Evolutionary conservation across 2,329 filamentous ascomycete genomes (phyloP).

Genomic region (Sporothrix mexicana): DNA sequence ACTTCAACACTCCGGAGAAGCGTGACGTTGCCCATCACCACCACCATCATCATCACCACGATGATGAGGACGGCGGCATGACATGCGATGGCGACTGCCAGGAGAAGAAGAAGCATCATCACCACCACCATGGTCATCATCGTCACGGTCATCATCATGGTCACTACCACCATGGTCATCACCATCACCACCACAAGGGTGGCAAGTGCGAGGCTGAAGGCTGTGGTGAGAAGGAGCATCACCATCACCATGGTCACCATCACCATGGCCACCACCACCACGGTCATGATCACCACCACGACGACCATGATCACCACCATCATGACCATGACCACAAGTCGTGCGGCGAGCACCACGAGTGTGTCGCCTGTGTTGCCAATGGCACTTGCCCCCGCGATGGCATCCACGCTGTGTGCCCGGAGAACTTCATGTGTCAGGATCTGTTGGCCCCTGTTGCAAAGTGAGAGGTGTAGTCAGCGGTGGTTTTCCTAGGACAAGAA

Average conservation of each 20-base stretch:
- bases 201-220: constrained; percentile 2
- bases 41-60: constrained; percentile 22
- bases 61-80: constrained; percentile 18
- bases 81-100: constrained; percentile 15
- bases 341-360: constrained; percentile 38
- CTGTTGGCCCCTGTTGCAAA: background rate
- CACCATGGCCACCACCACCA: constrained; percentile 24
- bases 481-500: background rate
- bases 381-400: constrained; percentile 32
- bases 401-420: constrained; percentile 31
- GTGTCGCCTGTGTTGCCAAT: constrained; percentile 34
- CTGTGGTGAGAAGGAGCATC: constrained; percentile 17
- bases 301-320: constrained; percentile 26
- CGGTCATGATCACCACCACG: constrained; percentile 19
- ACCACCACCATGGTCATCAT: background rate
- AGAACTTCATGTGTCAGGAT: constrained; percentile 32
- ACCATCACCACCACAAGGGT: constrained; percentile 21
- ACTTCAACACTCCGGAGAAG: background rate
- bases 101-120: background rate
- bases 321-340: constrained; percentile 28
- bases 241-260: constrained; percentile 26
- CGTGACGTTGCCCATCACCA: constrained; percentile 28
- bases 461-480: background rate
- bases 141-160: constrained; percentile 26
- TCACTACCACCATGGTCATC: background rate